Evolutionary conservation across 805 yeast genomes (phyloP).

Genomic region (Saturnispora gosingensis): DNA sequence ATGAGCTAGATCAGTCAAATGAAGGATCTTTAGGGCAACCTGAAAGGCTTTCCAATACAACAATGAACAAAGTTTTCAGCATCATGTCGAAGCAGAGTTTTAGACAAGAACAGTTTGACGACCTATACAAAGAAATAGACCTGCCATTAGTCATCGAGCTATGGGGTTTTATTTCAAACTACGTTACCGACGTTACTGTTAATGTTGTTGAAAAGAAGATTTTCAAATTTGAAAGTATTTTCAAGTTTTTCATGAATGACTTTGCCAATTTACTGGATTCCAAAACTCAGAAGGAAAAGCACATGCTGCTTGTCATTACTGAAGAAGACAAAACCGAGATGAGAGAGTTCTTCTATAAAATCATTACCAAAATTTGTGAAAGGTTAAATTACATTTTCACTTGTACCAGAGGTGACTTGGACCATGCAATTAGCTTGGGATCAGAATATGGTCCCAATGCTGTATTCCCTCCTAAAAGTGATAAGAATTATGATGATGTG

Average conservation of each 20-base stretch:
- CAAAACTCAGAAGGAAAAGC: slow-evolving; percentile 21
- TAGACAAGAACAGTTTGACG: slow-evolving; percentile 26
- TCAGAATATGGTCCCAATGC: slow-evolving; percentile 5
- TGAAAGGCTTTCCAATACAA: slow-evolving; percentile 19
- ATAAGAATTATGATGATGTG: slow-evolving; percentile 9
- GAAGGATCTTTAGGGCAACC: slow-evolving; percentile 5
- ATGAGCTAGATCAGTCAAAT: slow-evolving; percentile 14
- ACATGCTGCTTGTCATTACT: slow-evolving; percentile 31
- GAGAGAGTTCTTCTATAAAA: slow-evolving; percentile 21
- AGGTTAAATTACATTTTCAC: slow-evolving; percentile 22
- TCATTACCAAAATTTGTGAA: slow-evolving; percentile 23
- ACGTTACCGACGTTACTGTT: slow-evolving; percentile 28
- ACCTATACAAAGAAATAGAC: slow-evolving; percentile 28
- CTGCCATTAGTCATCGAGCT: slow-evolving; percentile 47
- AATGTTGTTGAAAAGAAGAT: slow-evolving; percentile 31
- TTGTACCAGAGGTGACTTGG: slow-evolving; percentile 31
- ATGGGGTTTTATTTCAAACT: slow-evolving; percentile 45
- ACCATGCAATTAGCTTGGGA: slow-evolving; percentile 17
- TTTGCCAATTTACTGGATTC: slow-evolving; percentile 15
- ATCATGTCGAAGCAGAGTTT: slow-evolving; percentile 13
- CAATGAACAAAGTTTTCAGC: slow-evolving; percentile 20
- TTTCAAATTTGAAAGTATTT: slow-evolving; percentile 43
- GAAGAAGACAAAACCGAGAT: slow-evolving; percentile 35
- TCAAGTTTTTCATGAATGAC: slow-evolving; percentile 44
- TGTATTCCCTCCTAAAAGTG: slow-evolving; percentile 3